Evolutionary conservation across 2,329 filamentous ascomycete genomes (phyloP).

Genomic region (Zymoseptoria brevis): DNA sequence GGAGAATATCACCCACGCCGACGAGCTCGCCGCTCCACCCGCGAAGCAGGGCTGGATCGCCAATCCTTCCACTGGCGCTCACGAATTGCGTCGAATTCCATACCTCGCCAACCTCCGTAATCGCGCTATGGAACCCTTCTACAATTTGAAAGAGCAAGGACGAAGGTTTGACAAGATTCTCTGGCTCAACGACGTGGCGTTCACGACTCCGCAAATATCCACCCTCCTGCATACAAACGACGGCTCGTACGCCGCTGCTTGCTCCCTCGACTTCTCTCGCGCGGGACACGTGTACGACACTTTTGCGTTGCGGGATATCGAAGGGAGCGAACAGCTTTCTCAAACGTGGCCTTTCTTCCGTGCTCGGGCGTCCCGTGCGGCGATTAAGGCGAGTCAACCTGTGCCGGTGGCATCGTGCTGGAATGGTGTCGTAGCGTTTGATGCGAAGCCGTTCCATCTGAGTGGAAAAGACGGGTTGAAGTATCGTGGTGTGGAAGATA

Average conservation of each 20-base stretch:
- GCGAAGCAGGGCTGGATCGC: constrained; percentile 55
- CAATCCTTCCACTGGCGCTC: constrained; percentile 42
- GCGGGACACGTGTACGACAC: constrained; percentile 51
- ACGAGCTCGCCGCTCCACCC: constrained; percentile 44
- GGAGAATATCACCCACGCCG: constrained; percentile 51
- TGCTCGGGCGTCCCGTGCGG: constrained; percentile 43
- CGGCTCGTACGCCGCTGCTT: constrained; percentile 54
- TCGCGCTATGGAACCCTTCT: constrained; percentile 51
- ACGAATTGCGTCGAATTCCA: constrained; percentile 58
- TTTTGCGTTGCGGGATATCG: constrained; percentile 51
- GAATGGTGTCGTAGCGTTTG: constrained; percentile 49
- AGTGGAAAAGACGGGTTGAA: constrained; percentile 34
- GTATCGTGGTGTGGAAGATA: constrained; percentile 59
- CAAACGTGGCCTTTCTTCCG: constrained; percentile 55
- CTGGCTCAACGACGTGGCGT: constrained; percentile 58
- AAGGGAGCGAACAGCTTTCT: constrained; percentile 45
- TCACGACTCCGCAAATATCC: constrained; percentile 49
- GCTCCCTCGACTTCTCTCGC: constrained; percentile 52
- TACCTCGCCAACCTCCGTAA: constrained; percentile 61
- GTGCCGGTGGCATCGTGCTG: constrained; percentile 59
- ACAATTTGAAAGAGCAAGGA: constrained; percentile 39
- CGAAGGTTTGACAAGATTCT: constrained; percentile 52
- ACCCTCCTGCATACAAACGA: constrained; percentile 50
- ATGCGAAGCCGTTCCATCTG: constrained; percentile 48
- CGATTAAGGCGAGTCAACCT: constrained; percentile 46